Evolutionary conservation across 352 stramenopile genomes (phyloP).

Genomic region (Pythium angustatum): DNA sequence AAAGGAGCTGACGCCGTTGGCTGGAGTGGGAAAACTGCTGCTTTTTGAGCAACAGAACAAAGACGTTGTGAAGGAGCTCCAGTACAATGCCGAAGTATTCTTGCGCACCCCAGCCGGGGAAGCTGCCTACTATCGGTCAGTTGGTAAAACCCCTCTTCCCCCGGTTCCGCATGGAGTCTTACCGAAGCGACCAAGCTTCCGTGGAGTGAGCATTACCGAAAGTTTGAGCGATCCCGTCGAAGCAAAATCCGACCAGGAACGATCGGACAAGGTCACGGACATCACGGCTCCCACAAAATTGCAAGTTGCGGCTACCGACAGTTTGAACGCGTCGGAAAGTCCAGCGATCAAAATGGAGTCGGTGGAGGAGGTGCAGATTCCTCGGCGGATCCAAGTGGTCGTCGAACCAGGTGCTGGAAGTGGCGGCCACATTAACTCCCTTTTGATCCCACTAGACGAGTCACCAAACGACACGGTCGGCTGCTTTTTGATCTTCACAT

Average conservation of each 20-base stretch:
- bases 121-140: slow-evolving; percentile 68
- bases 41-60: slow-evolving; percentile 90
- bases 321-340: background rate
- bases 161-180: slow-evolving; percentile 49
- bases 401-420: slow-evolving; percentile 43
- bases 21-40: slow-evolving; percentile 80
- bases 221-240: background rate
- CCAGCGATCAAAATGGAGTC: background rate
- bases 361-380: background rate
- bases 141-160: slow-evolving; percentile 56
- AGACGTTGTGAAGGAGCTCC: slow-evolving; percentile 89
- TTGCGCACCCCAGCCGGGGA: slow-evolving; percentile 66
- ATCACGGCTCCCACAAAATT: slow-evolving; percentile 26
- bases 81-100: slow-evolving; percentile 88
- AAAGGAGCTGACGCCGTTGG: slow-evolving; percentile 65
- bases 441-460: slow-evolving; percentile 79
- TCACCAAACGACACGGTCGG: slow-evolving; percentile 55
- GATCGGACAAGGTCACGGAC: slow-evolving; percentile 21
- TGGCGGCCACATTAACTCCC: slow-evolving; percentile 45
- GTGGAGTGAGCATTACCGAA: slow-evolving; percentile 13
- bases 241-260: background rate
- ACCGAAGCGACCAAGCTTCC: slow-evolving; percentile 29
- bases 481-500: slow-evolving; percentile 35
- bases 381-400: slow-evolving; percentile 22
- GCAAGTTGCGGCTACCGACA: background rate